Evolutionary conservation across 2,329 filamentous ascomycete genomes (phyloP).

Genomic region (Colletotrichum simmondsii): DNA sequence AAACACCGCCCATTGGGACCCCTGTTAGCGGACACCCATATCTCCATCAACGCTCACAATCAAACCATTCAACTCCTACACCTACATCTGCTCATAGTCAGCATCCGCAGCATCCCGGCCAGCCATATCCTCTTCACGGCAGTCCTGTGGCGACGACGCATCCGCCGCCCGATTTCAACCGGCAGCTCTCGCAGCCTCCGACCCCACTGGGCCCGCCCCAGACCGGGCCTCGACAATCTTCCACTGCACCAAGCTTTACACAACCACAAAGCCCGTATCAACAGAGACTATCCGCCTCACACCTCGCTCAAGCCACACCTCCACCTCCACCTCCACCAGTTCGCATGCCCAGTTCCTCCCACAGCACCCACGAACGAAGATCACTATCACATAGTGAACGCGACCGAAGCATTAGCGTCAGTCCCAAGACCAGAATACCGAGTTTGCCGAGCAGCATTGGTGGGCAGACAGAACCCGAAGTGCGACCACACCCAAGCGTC

Average conservation of each 20-base stretch:
- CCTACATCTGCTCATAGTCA: constrained; percentile 72
- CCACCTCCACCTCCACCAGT: constrained; percentile 49
- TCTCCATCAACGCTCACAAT: constrained; percentile 63
- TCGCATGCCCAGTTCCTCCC: constrained; percentile 50
- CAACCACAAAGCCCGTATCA: constrained; percentile 72
- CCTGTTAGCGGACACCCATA: constrained; percentile 48
- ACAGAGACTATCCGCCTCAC: constrained; percentile 54
- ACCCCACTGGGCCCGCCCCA: constrained; percentile 64
- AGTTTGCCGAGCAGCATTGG: constrained; percentile 60
- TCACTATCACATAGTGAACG: constrained; percentile 70
- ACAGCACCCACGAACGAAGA: constrained; percentile 60
- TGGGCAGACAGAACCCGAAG: constrained; percentile 32
- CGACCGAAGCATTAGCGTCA: constrained; percentile 79
- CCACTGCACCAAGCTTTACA: constrained; percentile 53
- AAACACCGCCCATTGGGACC: constrained; percentile 56
- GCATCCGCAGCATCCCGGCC: constrained; percentile 64
- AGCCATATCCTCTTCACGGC: constrained; percentile 58
- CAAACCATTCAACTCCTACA: constrained; percentile 68
- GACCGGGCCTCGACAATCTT: constrained; percentile 52
- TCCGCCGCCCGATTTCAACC: constrained; percentile 54
- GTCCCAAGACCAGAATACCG: constrained; percentile 77
- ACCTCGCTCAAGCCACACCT: constrained; percentile 37
- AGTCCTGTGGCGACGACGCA: constrained; percentile 63
- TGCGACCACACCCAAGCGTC: constrained; percentile 29
- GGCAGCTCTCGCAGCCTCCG: constrained; percentile 64